Percentiles rank a stretch among this genome's conserved stretches.
phyloP scores from a whole-genome alignment of 306 rosid species.

The Gastrolobium bilobum region DNA sequence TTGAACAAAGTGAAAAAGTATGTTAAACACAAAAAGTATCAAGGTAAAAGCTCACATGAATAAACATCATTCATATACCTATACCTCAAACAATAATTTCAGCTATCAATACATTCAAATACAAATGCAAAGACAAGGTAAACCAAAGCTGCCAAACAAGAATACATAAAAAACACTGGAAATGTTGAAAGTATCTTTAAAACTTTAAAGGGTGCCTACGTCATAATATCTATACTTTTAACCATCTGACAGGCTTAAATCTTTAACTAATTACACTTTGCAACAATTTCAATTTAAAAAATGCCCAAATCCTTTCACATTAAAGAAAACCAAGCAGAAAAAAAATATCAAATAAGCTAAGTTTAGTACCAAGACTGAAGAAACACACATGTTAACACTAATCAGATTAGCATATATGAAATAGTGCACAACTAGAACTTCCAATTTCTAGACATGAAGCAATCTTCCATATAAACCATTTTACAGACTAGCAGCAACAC shows the following conservation, averaged over 20 bases:
- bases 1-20: slow-evolving; percentile 42
- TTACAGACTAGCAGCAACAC: not conserved
- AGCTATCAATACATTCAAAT: slow-evolving; percentile 7
- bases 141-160: not conserved
- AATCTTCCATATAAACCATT: not conserved
- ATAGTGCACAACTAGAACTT: not conserved
- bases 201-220: not conserved
- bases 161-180: slow-evolving; percentile 16
- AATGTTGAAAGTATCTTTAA: not conserved
- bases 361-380: not conserved
- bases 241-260: not conserved
- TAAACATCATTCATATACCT: slow-evolving; percentile 9
- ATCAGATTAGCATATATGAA: slow-evolving; percentile 10
- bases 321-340: not conserved
- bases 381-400: slow-evolving; percentile 2
- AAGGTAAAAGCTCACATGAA: not conserved
- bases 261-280: slow-evolving; percentile 4
- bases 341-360: not conserved
- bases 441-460: slow-evolving; percentile 23
- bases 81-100: slow-evolving; percentile 29
- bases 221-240: slow-evolving; percentile 24
- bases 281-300: slow-evolving; percentile 26
- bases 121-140: not conserved
- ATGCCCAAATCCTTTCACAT: not conserved
- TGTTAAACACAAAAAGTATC: slow-evolving; percentile 7